Percentiles rank a stretch among this genome's conserved stretches.
phyloP scores from a whole-genome alignment of 2,329 filamentous ascomycete genomes.

The Xylaria sp. region DNA sequence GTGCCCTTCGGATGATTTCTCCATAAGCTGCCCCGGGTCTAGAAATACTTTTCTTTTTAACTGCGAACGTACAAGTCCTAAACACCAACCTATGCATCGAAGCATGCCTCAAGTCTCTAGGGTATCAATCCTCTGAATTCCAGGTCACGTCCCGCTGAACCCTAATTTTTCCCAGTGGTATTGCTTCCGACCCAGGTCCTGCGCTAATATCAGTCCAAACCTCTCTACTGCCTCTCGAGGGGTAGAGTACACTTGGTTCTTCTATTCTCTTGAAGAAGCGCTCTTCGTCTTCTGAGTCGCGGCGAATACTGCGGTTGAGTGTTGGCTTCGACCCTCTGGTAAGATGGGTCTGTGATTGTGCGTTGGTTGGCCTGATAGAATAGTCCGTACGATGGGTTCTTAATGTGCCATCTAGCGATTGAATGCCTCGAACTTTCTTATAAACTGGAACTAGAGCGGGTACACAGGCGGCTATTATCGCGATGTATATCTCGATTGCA shows the following conservation, averaged over 20 bases:
- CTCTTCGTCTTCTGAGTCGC: slow-evolving; percentile 28
- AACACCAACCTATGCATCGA: slow-evolving; percentile 25
- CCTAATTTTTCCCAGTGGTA: slow-evolving; percentile 20
- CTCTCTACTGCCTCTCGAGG: slow-evolving; percentile 22
- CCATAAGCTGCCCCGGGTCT: no score
- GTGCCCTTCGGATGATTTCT: no score
- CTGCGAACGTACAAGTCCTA: neutral
- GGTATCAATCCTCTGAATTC: slow-evolving; percentile 23
- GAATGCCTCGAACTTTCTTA: slow-evolving; percentile 5
- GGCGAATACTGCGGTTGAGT: slow-evolving; percentile 15
- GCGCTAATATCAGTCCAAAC: slow-evolving; percentile 30
- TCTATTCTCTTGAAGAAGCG: slow-evolving; percentile 24
- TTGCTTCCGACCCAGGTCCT: slow-evolving; percentile 12
- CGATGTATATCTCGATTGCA: slow-evolving; percentile 27
- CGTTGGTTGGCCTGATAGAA: slow-evolving; percentile 18
- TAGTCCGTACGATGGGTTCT: slow-evolving; percentile 19
- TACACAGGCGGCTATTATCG: slow-evolving; percentile 25
- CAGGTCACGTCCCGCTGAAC: slow-evolving; percentile 29
- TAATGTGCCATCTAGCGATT: slow-evolving; percentile 9
- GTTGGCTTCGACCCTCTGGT: neutral
- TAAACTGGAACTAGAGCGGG: slow-evolving; percentile 24
- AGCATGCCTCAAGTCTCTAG: slow-evolving; percentile 2
- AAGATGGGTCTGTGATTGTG: slow-evolving; percentile 4
- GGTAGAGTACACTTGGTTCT: slow-evolving; percentile 24
- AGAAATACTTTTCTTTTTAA: no score